phyloP scores from a whole-genome alignment of 768 basidiomycete genomes.

The Russula olivacea region DNA sequence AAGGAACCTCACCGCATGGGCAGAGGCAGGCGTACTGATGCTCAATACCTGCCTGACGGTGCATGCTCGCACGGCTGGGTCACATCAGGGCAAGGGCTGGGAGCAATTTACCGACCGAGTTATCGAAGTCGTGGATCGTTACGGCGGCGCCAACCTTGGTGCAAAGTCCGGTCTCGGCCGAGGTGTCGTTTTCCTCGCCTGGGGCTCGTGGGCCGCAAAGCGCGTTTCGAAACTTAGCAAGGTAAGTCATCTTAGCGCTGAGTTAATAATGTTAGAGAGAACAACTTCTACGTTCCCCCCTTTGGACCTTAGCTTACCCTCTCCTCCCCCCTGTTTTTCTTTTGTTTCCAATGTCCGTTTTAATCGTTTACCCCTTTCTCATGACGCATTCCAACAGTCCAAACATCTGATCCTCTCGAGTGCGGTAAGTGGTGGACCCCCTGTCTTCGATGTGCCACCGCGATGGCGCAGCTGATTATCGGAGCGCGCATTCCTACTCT shows the following conservation, averaged over 20 bases:
- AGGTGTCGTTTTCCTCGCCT: slow-evolving; percentile 83
- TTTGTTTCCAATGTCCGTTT: not conserved
- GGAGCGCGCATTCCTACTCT: not conserved
- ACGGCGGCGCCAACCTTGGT: slow-evolving; percentile 65
- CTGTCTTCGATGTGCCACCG: slow-evolving; percentile 2
- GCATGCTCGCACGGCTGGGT: slow-evolving; percentile 63
- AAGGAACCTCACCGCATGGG: slow-evolving; percentile 79
- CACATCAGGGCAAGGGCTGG: slow-evolving; percentile 86
- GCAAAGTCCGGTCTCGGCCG: slow-evolving; percentile 49
- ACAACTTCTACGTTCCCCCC: no score
- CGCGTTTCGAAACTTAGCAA: slow-evolving; percentile 70
- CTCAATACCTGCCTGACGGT: slow-evolving; percentile 94
- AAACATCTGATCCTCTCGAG: slow-evolving; percentile 79
- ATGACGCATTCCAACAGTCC: slow-evolving; percentile 38
- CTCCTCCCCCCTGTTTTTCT: not conserved
- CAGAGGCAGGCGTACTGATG: slow-evolving; percentile 80
- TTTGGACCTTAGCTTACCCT: no score
- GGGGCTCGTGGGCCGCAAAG: slow-evolving; percentile 85
- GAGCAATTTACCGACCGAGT: slow-evolving; percentile 84
- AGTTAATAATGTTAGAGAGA: no score
- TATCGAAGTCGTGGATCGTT: slow-evolving; percentile 68
- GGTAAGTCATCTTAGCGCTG: slow-evolving; percentile 37
- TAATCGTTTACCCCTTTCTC: not conserved
- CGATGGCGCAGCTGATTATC: slow-evolving; percentile 15
- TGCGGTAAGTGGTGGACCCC: slow-evolving; percentile 46